Evolutionary conservation across 2,329 filamentous ascomycete genomes (phyloP).

Genomic region (Phyllachora maydis): DNA sequence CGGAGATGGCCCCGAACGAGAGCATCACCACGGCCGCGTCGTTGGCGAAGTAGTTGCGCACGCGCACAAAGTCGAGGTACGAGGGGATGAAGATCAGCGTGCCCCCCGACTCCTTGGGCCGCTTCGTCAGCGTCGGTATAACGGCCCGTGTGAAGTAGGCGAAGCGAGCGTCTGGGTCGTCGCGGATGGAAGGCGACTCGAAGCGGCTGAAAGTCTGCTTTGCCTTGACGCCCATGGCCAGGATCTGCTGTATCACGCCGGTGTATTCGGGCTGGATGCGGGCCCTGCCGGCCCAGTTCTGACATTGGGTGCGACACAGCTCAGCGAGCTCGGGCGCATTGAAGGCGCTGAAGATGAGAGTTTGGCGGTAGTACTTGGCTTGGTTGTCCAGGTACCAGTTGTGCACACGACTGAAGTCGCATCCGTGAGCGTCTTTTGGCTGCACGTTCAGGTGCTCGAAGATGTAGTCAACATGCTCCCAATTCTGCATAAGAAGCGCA

Average conservation of each 20-base stretch:
- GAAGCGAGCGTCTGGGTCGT: slow-evolving; percentile 76
- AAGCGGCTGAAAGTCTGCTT: slow-evolving; percentile 86
- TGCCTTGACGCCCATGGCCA: slow-evolving; percentile 47
- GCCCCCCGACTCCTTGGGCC: slow-evolving; percentile 42
- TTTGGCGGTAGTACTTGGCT: slow-evolving; percentile 66
- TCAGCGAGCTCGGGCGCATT: slow-evolving; percentile 76
- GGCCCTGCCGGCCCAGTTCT: slow-evolving; percentile 61
- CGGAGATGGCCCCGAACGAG: slow-evolving; percentile 66
- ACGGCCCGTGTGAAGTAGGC: slow-evolving; percentile 74
- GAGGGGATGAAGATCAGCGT: slow-evolving; percentile 79
- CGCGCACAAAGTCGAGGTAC: slow-evolving; percentile 85
- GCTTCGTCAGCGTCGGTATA: slow-evolving; percentile 52
- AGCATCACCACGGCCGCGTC: slow-evolving; percentile 31
- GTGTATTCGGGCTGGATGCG: slow-evolving; percentile 51
- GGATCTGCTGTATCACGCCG: slow-evolving; percentile 54
- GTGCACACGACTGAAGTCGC: slow-evolving; percentile 79
- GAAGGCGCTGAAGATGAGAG: slow-evolving; percentile 61
- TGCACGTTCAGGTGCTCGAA: slow-evolving; percentile 83
- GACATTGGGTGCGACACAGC: slow-evolving; percentile 54
- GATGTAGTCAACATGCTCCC: slow-evolving; percentile 86
- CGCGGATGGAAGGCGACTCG: slow-evolving; percentile 44
- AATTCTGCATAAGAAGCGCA: slow-evolving; percentile 91
- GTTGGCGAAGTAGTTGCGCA: slow-evolving; percentile 81
- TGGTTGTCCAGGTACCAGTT: slow-evolving; percentile 86
- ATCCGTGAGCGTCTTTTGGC: slow-evolving; percentile 75